Evolutionary conservation across 2,329 filamentous ascomycete species (phyloP).

Genomic region (Gyromitra esculenta): DNA sequence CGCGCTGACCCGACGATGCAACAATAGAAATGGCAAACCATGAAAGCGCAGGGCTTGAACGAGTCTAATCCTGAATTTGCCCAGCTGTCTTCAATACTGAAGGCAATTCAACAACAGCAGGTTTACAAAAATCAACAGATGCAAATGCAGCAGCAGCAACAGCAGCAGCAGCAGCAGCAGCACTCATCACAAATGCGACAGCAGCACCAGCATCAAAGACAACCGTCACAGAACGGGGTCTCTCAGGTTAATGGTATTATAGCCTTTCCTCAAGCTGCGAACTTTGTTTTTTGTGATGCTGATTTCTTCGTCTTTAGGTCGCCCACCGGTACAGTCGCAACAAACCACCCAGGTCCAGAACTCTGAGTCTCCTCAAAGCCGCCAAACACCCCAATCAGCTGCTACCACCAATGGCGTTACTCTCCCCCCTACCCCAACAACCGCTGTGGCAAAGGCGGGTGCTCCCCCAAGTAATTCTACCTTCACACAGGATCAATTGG

Average conservation of each 20-base stretch:
- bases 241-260: slow-evolving; percentile 59
- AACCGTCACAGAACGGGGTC: slow-evolving; percentile 48
- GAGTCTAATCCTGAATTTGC: slow-evolving; percentile 82
- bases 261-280: slow-evolving; percentile 53
- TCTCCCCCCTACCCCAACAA: slow-evolving; percentile 45
- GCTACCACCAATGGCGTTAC: slow-evolving; percentile 44
- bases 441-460: slow-evolving; percentile 52
- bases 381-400: slow-evolving; percentile 28
- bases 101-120: slow-evolving; percentile 75
- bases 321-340: slow-evolving; percentile 59
- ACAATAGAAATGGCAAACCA: slow-evolving; percentile 82
- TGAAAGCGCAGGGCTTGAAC: slow-evolving; percentile 85
- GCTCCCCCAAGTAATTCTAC: slow-evolving; percentile 51
- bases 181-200: slow-evolving; percentile 47
- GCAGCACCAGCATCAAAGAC: slow-evolving; percentile 53
- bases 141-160: slow-evolving; percentile 69
- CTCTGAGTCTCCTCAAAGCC: slow-evolving; percentile 41
- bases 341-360: slow-evolving; percentile 56
- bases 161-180: slow-evolving; percentile 61
- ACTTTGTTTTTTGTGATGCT: slow-evolving; percentile 28
- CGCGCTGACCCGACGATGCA: slow-evolving; percentile 57
- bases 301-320: slow-evolving; percentile 56
- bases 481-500: slow-evolving; percentile 81
- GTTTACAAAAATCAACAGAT: slow-evolving; percentile 76
- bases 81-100: slow-evolving; percentile 56